phyloP scores from a whole-genome alignment of 1,284 basidiomycete genomes.

The Pseudozyma hubeiensis region DNA sequence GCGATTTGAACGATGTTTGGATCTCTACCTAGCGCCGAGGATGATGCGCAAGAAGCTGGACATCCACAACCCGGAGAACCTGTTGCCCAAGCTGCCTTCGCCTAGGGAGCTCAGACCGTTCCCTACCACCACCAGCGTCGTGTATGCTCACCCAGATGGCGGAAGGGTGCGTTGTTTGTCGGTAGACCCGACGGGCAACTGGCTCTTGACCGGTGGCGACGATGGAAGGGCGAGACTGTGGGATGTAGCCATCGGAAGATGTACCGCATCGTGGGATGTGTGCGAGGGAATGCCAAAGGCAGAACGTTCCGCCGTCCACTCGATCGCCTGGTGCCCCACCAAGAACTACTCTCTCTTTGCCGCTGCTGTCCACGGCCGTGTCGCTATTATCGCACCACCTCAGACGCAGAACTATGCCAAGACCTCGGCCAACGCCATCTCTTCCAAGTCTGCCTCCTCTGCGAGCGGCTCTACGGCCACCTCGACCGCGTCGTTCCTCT shows the following conservation, averaged over 20 bases:
- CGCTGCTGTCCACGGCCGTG: slow-evolving; percentile 74
- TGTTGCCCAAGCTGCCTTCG: slow-evolving; percentile 95
- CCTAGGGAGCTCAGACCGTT: slow-evolving; percentile 93
- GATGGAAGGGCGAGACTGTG: slow-evolving; percentile 87
- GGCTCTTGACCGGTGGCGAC: slow-evolving; percentile 93
- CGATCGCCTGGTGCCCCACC: slow-evolving; percentile 93
- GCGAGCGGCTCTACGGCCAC: slow-evolving; percentile 59
- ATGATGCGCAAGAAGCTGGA: slow-evolving; percentile 71
- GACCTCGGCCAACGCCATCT: slow-evolving; percentile 63
- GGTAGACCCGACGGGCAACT: slow-evolving; percentile 87
- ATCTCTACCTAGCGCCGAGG: slow-evolving; percentile 95
- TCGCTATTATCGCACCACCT: slow-evolving; percentile 84
- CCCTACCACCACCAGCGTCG: slow-evolving; percentile 85
- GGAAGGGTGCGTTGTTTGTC: slow-evolving; percentile 80
- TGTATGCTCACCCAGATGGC: slow-evolving; percentile 77
- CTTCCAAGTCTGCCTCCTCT: slow-evolving; percentile 54
- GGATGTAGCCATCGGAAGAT: slow-evolving; percentile 92
- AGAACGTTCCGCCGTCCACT: slow-evolving; percentile 74
- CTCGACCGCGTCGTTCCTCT: slow-evolving; percentile 53
- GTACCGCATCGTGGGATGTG: slow-evolving; percentile 89
- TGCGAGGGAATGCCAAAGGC: slow-evolving; percentile 50
- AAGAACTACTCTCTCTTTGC: slow-evolving; percentile 84
- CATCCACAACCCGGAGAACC: slow-evolving; percentile 76
- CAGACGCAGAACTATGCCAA: slow-evolving; percentile 71
- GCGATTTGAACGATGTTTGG: slow-evolving; percentile 91